Evolutionary conservation across 108 stramenopile genomes (phyloP).

Genomic region (Ochromonas danica): DNA sequence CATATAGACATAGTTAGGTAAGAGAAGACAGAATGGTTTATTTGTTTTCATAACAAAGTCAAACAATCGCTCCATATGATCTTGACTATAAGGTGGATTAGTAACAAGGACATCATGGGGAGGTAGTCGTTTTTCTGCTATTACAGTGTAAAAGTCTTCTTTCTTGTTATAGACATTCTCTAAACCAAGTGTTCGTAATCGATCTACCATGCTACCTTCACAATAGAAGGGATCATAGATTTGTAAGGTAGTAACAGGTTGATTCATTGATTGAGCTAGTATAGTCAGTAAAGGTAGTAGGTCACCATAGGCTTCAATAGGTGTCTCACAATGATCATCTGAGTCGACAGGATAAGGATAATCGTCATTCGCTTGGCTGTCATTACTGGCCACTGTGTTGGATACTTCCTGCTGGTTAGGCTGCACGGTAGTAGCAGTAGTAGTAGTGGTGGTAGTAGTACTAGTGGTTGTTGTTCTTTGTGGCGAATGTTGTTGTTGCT

Average conservation of each 20-base stretch:
- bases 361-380: too few species aligned
- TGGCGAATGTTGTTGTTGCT: too few species aligned
- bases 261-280: constrained; percentile 56
- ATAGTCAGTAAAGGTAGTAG: constrained; percentile 67
- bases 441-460: too few species aligned
- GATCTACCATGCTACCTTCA: constrained; percentile 73
- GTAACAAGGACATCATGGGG: constrained; percentile 79
- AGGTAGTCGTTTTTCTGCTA: constrained; percentile 56
- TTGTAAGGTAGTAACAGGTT: constrained; percentile 37
- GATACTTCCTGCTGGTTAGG: too few species aligned
- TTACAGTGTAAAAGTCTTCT: constrained; percentile 58
- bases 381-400: too few species aligned
- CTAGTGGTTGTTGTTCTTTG: too few species aligned
- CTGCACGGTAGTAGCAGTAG: too few species aligned
- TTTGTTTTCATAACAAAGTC: not conserved
- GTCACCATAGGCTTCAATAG: constrained; percentile 79
- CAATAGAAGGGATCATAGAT: constrained; percentile 99
- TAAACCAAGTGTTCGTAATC: constrained; percentile 77
- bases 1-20: constrained; percentile 21
- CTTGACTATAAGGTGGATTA: constrained; percentile 90
- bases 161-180: constrained; percentile 75
- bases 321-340: constrained; percentile 91
- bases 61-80: constrained; percentile 82
- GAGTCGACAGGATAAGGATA: constrained; percentile 43
- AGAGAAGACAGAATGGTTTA: constrained; percentile 4